phyloP scores from a whole-genome alignment of 768 basidiomycete species.

The Kockovaella imperatae region DNA sequence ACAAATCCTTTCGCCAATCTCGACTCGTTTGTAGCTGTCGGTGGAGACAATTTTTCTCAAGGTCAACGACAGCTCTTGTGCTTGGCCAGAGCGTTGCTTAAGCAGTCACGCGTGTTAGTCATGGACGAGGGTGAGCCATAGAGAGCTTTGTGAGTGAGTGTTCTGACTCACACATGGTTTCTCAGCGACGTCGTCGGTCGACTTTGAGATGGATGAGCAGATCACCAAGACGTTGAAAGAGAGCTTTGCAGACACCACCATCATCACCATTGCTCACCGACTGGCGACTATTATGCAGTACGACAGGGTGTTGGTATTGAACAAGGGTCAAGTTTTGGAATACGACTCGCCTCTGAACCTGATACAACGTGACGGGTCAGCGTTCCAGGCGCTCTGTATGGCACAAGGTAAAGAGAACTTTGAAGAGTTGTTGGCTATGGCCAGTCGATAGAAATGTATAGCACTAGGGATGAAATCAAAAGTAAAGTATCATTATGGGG shows the following conservation, averaged over 20 bases:
- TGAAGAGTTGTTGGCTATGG: constrained; percentile 19
- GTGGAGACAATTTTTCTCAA: constrained; percentile 39
- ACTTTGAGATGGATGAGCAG: constrained; percentile 44
- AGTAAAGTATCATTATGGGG: too few species aligned
- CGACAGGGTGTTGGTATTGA: constrained; percentile 37
- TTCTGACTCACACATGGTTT: not conserved
- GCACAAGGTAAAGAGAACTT: constrained; percentile 40
- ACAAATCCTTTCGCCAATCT: constrained; percentile 34
- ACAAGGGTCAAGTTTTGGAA: constrained; percentile 36
- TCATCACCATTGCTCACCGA: constrained; percentile 44
- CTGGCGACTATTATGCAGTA: constrained; percentile 42
- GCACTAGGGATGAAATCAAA: too few species aligned
- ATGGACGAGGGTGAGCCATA: constrained; percentile 40
- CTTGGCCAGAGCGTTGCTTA: constrained; percentile 39
- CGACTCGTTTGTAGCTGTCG: constrained; percentile 38
- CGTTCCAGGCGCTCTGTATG: constrained; percentile 33
- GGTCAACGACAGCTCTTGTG: constrained; percentile 44
- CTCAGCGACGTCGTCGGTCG: constrained; percentile 39
- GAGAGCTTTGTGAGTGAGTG: not conserved
- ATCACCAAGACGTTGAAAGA: constrained; percentile 40
- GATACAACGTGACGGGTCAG: constrained; percentile 17
- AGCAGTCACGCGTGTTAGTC: constrained; percentile 37
- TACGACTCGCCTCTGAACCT: constrained; percentile 34
- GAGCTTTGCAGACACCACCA: constrained; percentile 35
- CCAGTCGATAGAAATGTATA: too few species aligned